Percentiles rank a stretch among this genome's conserved stretches.
Evolutionary conservation across 495 filamentous ascomycete genomes (phyloP).

Genomic region (Corynascus novoguineensis): DNA sequence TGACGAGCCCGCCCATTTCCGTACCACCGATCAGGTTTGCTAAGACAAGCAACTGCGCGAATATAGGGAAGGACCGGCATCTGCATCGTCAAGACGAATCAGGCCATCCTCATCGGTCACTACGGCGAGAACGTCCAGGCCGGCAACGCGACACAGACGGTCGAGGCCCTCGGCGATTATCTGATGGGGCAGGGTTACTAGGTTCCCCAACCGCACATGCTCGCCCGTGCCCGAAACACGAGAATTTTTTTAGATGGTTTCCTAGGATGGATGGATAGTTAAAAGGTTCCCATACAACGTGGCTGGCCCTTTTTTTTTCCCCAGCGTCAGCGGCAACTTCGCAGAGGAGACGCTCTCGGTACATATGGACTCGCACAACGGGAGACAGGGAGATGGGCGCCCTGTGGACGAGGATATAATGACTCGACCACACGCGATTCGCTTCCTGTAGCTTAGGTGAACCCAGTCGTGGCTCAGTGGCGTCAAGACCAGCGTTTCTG

Average conservation of each 20-base stretch:
- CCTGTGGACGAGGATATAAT: neutral
- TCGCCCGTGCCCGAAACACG: neutral
- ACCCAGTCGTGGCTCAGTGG: neutral
- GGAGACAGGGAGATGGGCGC: neutral
- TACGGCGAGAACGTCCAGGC: conserved; percentile 65
- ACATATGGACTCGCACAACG: neutral
- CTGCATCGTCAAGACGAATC: conserved; percentile 70
- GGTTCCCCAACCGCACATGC: no score
- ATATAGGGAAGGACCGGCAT: conserved; percentile 74
- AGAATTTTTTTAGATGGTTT: neutral
- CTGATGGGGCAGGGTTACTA: conserved; percentile 66
- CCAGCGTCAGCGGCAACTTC: neutral
- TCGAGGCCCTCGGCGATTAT: conserved; percentile 70
- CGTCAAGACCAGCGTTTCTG: neutral
- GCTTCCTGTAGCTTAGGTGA: neutral
- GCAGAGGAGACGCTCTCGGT: neutral
- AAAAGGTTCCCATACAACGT: neutral
- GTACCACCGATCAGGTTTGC: neutral
- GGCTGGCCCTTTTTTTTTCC: neutral
- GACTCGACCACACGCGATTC: neutral
- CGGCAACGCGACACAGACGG: conserved; percentile 57
- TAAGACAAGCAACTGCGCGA: neutral
- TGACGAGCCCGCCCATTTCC: neutral
- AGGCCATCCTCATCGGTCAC: conserved; percentile 82
- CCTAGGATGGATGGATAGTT: neutral